Percentiles rank a stretch among this genome's conserved stretches.
These are phyloP conservation scores for Atkinsonella texensis DNA, from an alignment of 2,329 filamentous ascomycete species.

Conservation along the genomic window DNA sequence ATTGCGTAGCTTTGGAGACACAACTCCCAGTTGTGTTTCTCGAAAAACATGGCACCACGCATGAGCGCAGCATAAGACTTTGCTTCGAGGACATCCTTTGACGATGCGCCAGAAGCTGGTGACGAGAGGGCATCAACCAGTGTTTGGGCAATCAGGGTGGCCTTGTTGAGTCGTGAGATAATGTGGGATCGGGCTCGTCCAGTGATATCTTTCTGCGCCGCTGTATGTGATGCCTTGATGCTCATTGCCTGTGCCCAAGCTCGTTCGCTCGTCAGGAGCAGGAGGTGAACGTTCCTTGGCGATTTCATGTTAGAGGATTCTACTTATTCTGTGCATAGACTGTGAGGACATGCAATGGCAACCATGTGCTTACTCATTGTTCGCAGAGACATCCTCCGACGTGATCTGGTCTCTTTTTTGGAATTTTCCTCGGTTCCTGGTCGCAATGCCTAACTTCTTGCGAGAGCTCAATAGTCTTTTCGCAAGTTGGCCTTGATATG, in stretches of 20 bases:
- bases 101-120: slow-evolving; percentile 50
- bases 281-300: slow-evolving; percentile 59
- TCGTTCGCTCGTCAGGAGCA: slow-evolving; percentile 76
- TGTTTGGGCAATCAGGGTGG: slow-evolving; percentile 54
- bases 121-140: slow-evolving; percentile 57
- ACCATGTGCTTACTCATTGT: slow-evolving; percentile 4
- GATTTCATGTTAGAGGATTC: background rate
- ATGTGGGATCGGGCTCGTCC: slow-evolving; percentile 79
- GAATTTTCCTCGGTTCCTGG: slow-evolving; percentile 80
- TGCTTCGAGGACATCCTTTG: slow-evolving; percentile 70
- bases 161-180: slow-evolving; percentile 75
- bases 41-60: slow-evolving; percentile 66
- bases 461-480: slow-evolving; percentile 73
- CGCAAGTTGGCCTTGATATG: slow-evolving; percentile 69
- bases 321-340: background rate
- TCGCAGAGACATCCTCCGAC: slow-evolving; percentile 53
- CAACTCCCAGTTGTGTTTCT: slow-evolving; percentile 74
- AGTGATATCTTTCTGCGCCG: slow-evolving; percentile 67
- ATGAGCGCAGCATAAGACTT: slow-evolving; percentile 72
- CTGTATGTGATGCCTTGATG: slow-evolving; percentile 72
- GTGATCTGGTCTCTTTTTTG: slow-evolving; percentile 57
- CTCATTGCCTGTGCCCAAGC: slow-evolving; percentile 95
- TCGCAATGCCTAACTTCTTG: slow-evolving; percentile 74
- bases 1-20: slow-evolving; percentile 68
- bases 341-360: background rate